Percentiles rank a stretch among this genome's conserved stretches.
These are phyloP conservation scores for Fusarium torulosum DNA, from an alignment of 2,329 filamentous ascomycete genomes.

Conservation along the genomic window DNA sequence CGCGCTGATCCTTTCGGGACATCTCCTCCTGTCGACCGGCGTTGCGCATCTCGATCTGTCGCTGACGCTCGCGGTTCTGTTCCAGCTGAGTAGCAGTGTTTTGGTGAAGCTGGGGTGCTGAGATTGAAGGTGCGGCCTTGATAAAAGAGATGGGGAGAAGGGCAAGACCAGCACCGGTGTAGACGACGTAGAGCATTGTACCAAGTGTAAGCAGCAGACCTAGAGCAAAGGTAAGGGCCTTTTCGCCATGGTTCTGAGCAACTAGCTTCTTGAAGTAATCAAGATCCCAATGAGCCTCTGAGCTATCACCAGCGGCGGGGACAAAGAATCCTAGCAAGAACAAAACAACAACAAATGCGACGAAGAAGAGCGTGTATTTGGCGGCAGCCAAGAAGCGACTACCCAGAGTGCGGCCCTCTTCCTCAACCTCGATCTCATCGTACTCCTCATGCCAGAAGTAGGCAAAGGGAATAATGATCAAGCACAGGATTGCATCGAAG, in stretches of 20 bases:
- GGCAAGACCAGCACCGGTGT: slow-evolving; percentile 89
- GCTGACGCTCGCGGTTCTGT: slow-evolving; percentile 89
- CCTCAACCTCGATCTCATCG: slow-evolving; percentile 88
- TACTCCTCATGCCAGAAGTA: slow-evolving; percentile 99
- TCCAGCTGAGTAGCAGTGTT: slow-evolving; percentile 85
- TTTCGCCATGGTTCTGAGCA: slow-evolving; percentile 85
- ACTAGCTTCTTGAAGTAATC: slow-evolving; percentile 93
- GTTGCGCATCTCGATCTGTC: slow-evolving; percentile 89
- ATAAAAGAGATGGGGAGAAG: slow-evolving; percentile 91
- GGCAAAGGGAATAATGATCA: slow-evolving; percentile 91
- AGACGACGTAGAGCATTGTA: slow-evolving; percentile 86
- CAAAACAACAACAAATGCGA: slow-evolving; percentile 81
- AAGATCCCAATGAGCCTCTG: slow-evolving; percentile 78
- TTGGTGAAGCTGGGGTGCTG: slow-evolving; percentile 81
- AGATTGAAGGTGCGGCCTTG: slow-evolving; percentile 89
- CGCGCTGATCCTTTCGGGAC: slow-evolving; percentile 86
- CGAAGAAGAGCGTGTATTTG: slow-evolving; percentile 91
- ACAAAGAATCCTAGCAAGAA: slow-evolving; percentile 96
- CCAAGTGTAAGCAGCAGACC: slow-evolving; percentile 91
- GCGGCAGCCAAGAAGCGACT: slow-evolving; percentile 84
- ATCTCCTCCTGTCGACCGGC: slow-evolving; percentile 80
- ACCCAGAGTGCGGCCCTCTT: slow-evolving; percentile 79
- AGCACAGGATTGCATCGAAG: slow-evolving; percentile 88
- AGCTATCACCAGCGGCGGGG: slow-evolving; percentile 77
- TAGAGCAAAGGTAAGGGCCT: slow-evolving; percentile 88